These are phyloP conservation scores for Afroboletus lepidellus DNA, from an alignment of 1,284 basidiomycete species.

Conservation along the genomic window DNA sequence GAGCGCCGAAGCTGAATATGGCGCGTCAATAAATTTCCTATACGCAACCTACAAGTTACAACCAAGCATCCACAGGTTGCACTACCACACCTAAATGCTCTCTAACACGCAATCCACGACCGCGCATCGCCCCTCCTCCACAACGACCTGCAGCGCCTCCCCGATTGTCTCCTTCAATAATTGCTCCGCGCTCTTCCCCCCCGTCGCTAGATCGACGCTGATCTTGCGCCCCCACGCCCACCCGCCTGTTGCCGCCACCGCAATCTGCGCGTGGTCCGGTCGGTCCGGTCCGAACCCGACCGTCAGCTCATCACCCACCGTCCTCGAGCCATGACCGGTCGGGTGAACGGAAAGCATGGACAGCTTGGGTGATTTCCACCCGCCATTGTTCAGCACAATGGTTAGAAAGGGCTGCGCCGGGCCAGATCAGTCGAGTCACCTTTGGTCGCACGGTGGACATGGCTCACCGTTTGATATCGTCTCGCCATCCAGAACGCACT, in stretches of 20 bases:
- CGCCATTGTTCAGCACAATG: slow-evolving; percentile 68
- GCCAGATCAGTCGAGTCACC: background rate
- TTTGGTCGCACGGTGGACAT: background rate
- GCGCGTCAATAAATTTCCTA: too few species aligned
- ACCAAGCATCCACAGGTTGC: too few species aligned
- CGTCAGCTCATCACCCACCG: slow-evolving; percentile 48
- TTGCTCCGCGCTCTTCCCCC: slow-evolving; percentile 18
- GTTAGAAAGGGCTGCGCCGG: slow-evolving; percentile 61
- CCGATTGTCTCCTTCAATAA: slow-evolving; percentile 43
- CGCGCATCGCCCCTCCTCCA: slow-evolving; percentile 59
- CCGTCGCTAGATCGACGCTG: slow-evolving; percentile 15
- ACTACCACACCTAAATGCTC: slow-evolving; percentile 37
- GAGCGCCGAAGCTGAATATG: too few species aligned
- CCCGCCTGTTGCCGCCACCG: slow-evolving; percentile 59
- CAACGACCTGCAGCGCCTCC: slow-evolving; percentile 54
- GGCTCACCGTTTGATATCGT: slow-evolving; percentile 59
- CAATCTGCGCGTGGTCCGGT: slow-evolving; percentile 62
- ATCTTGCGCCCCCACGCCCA: slow-evolving; percentile 62
- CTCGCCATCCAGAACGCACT: slow-evolving; percentile 71
- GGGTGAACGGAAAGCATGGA: slow-evolving; percentile 69
- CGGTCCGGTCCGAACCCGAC: slow-evolving; percentile 65
- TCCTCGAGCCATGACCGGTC: slow-evolving; percentile 49
- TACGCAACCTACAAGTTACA: too few species aligned
- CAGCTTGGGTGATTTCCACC: slow-evolving; percentile 64
- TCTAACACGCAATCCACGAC: slow-evolving; percentile 56